Conservation (phyloP, 2,329 filamentous ascomycete genomes). For the Colletotrichum coccodes region DNA sequence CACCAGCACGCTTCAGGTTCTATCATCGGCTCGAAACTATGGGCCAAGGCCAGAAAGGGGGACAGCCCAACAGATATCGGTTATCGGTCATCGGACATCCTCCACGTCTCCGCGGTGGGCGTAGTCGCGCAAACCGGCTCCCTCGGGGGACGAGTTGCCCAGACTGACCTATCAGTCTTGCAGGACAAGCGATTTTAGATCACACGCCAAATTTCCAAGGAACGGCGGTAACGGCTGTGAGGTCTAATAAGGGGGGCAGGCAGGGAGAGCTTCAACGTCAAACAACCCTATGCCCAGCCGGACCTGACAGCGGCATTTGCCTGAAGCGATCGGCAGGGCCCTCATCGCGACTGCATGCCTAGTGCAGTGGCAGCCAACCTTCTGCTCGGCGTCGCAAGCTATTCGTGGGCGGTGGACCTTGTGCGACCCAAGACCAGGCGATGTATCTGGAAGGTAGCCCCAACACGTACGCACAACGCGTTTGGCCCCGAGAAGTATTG, state of each 20-base stretch:
- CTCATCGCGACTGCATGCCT: constrained; percentile 1
- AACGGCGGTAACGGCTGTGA: neutral
- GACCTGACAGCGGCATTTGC: constrained; percentile 16
- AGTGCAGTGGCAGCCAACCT: neutral
- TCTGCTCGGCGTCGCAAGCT: neutral
- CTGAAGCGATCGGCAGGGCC: constrained; percentile 10
- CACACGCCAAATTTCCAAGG: neutral
- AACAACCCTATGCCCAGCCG: neutral
- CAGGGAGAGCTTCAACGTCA: neutral
- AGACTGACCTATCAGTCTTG: neutral
- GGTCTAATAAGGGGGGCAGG: neutral
- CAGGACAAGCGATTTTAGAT: neutral
- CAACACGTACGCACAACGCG: neutral
- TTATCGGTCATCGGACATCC: neutral
- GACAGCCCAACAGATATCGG: neutral
- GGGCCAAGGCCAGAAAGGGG: neutral
- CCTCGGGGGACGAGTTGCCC: neutral
- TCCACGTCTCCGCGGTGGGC: neutral
- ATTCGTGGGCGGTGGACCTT: neutral
- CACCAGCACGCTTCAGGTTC: neutral
- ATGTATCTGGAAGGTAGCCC: neutral
- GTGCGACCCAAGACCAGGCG: neutral
- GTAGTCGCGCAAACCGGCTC: neutral
- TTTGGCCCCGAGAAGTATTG: neutral
- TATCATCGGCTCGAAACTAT: neutral